Conservation (phyloP, 768 basidiomycete species). For the Nevesoporus exiguus region DNA sequence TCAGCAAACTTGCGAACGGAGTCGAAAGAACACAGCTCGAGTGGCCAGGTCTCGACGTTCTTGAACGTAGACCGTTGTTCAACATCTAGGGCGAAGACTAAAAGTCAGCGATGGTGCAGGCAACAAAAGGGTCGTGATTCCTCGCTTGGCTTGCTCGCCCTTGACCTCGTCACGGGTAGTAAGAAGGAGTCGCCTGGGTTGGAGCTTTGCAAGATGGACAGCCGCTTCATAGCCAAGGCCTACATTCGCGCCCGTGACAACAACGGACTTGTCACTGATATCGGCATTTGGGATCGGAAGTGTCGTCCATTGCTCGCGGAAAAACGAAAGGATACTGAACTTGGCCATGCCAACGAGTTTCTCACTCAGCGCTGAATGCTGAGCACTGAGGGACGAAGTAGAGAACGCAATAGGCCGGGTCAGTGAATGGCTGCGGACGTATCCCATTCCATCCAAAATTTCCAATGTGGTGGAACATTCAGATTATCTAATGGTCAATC, state of each 20-base stretch:
- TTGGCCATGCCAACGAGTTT: constrained; percentile 32
- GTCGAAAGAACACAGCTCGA: constrained; percentile 34
- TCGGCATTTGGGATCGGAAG: constrained; percentile 23
- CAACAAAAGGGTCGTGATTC: constrained; percentile 5
- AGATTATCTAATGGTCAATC: too few relatives aligned
- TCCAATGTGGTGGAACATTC: too few relatives aligned
- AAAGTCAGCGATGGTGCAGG: not conserved
- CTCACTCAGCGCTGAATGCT: too few relatives aligned
- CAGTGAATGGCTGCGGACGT: too few relatives aligned
- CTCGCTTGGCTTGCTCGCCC: constrained; percentile 15
- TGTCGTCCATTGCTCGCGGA: constrained; percentile 29
- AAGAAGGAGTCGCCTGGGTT: constrained; percentile 23
- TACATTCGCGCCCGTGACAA: constrained; percentile 27
- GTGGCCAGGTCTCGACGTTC: constrained; percentile 28
- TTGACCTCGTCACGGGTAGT: constrained; percentile 25
- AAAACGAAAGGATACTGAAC: constrained; percentile 13
- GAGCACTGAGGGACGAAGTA: too few relatives aligned
- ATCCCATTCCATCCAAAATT: too few relatives aligned
- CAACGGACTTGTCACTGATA: constrained; percentile 21
- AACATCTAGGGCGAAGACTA: constrained; percentile 11
- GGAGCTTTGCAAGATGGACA: constrained; percentile 24
- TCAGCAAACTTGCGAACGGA: constrained; percentile 33
- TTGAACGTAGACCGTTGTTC: constrained; percentile 10
- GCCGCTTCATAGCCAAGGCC: constrained; percentile 32
- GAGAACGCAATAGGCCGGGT: too few relatives aligned